Evolutionary conservation across 176 grass and related monocot genomes (phyloP), one percentile per base, ranked within the genome.

Genomic region (Hordeum marinum): DNA sequence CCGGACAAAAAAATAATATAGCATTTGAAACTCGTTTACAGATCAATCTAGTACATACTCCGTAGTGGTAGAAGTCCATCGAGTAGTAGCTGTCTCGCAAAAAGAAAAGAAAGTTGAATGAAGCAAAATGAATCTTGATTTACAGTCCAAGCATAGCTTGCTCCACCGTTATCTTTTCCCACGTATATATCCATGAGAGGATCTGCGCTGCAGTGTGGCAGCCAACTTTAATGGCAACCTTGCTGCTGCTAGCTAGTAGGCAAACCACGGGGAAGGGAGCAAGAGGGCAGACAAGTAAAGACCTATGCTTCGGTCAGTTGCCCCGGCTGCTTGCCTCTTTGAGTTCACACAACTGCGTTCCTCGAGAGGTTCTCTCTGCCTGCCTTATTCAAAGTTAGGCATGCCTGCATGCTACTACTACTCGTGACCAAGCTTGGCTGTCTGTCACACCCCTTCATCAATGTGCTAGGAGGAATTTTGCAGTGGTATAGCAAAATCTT

Each of bases 191-290:
- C 85, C 79, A 41, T 4, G 58, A 46, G 27, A 15, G 26, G 29
- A 63, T 52, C 46, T 18, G n/a, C 68, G n/a, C 31, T 17, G 39
- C 66, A 43, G 81, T 39, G 17, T 13, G 17, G 23, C 83, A 31
- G 12, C 84, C 45, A 83, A 59, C 74, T 68, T 90, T 87, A 60
- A 83, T 80, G 85, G 75, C 75, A 80, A 69, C 76, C 69, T 87
- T 91, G 89, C 89, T 84, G 80, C 81, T 84, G 57, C 68, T 26
- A 63, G 57, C 68, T 26, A 63, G 80, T 84, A 86, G 90, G 83
- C 79, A 89, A 84, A 82, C 78, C 86, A 79, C 70, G 63, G 77
- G 72, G 15, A 62, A 64, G 55, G 58, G 77, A 26, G 66, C 39
- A 20, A 54, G 31, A 39, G 18, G 0, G 42, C 46, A 70, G 31